phyloP scores from a whole-genome alignment of 257 asterid genomes.

The Nicotiana otophora region DNA sequence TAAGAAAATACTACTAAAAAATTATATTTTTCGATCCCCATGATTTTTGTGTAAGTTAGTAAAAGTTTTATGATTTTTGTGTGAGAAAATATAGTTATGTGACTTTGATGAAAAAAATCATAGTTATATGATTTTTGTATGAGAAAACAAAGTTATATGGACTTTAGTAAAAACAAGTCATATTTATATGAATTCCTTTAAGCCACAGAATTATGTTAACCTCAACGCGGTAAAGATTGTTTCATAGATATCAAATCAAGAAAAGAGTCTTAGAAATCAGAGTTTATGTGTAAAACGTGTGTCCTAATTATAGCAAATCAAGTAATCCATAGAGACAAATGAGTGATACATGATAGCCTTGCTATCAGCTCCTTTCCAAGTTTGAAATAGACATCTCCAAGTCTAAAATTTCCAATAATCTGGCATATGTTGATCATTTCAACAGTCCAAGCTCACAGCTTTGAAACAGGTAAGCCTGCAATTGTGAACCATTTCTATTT shows the following conservation, averaged over 20 bases:
- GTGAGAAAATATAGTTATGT: too few relatives aligned
- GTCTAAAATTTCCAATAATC: background rate
- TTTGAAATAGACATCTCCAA: background rate
- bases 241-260: background rate
- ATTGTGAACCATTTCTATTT: background rate
- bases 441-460: conserved; percentile 35
- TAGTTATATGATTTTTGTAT: too few relatives aligned
- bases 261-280: background rate
- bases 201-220: background rate
- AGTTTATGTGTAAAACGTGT: background rate
- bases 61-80: too few relatives aligned
- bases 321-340: background rate
- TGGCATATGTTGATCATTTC: background rate
- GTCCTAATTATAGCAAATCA: background rate
- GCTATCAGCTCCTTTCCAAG: background rate
- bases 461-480: conserved; percentile 72
- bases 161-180: too few relatives aligned
- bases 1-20: too few relatives aligned
- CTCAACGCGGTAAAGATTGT: background rate
- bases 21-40: too few relatives aligned
- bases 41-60: too few relatives aligned
- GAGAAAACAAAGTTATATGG: too few relatives aligned
- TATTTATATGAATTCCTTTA: too few relatives aligned
- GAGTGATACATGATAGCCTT: background rate
- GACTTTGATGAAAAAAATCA: too few relatives aligned